Percentiles rank a stretch among this genome's conserved stretches.
Evolutionary conservation across 1,284 basidiomycete genomes (phyloP).

Genomic region (Leccinum insolens): DNA sequence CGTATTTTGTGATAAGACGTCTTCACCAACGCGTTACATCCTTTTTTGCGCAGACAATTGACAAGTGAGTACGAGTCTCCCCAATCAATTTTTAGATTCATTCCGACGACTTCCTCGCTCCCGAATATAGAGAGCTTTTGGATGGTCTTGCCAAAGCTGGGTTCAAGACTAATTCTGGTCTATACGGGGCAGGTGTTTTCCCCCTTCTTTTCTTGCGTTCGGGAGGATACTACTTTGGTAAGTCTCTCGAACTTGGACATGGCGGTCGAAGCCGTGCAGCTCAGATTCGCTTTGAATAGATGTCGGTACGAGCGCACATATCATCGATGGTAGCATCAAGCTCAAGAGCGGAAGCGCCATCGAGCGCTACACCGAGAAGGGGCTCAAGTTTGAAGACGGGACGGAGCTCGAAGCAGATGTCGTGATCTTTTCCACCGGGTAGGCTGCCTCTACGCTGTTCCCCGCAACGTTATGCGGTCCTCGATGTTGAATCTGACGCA

Average conservation of each 20-base stretch:
- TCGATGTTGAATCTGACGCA: slow-evolving; percentile 5
- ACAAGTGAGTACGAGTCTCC: slow-evolving; percentile 25
- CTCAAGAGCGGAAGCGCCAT: slow-evolving; percentile 45
- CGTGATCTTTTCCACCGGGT: slow-evolving; percentile 50
- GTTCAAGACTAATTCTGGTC: slow-evolving; percentile 46
- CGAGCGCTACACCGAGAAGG: slow-evolving; percentile 36
- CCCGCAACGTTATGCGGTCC: background rate
- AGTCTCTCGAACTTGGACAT: background rate
- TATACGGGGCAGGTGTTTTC: slow-evolving; percentile 40
- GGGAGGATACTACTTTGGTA: slow-evolving; percentile 46
- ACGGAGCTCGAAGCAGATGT: slow-evolving; percentile 47
- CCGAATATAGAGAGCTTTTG: slow-evolving; percentile 33
- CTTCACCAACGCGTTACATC: slow-evolving; percentile 24
- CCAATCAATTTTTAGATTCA: background rate
- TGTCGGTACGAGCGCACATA: slow-evolving; percentile 41
- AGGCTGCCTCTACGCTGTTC: background rate
- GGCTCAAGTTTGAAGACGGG: slow-evolving; percentile 46
- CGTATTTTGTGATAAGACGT: slow-evolving; percentile 15
- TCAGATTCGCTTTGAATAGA: slow-evolving; percentile 24
- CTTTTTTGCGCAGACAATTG: slow-evolving; percentile 24
- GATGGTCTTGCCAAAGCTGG: slow-evolving; percentile 46
- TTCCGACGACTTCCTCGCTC: background rate
- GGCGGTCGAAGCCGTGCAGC: background rate
- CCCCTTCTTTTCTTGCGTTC: slow-evolving; percentile 37
- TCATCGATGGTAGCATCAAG: slow-evolving; percentile 48